phyloP scores from a whole-genome alignment of 495 filamentous ascomycete genomes.

The Tetracladium marchalianum region DNA sequence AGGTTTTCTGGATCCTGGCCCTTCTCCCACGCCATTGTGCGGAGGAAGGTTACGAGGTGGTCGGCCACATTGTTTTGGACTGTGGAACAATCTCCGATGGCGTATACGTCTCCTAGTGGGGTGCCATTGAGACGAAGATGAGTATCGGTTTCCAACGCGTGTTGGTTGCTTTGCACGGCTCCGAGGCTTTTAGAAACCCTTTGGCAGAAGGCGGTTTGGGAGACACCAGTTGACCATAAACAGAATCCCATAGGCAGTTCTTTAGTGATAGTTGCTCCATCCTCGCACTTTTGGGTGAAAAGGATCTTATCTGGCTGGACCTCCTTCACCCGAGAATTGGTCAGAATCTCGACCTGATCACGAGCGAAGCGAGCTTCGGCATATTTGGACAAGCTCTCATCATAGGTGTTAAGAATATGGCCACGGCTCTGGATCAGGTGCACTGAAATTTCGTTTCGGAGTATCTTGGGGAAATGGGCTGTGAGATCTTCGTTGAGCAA shows the following conservation, averaged over 20 bases:
- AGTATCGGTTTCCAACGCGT: constrained; percentile 90
- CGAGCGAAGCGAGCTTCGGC: constrained; percentile 86
- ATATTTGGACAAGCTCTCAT: constrained; percentile 85
- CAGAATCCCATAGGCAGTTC: constrained; percentile 96
- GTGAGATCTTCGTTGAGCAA: constrained; percentile 92
- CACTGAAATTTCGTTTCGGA: constrained; percentile 94
- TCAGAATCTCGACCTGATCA: constrained; percentile 82
- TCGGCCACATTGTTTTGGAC: constrained; percentile 93
- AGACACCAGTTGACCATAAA: constrained; percentile 95
- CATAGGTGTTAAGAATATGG: constrained; percentile 97
- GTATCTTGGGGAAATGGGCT: constrained; percentile 71
- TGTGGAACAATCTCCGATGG: constrained; percentile 92
- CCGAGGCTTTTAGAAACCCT: constrained; percentile 63
- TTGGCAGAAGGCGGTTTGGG: constrained; percentile 73
- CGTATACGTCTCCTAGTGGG: constrained; percentile 91
- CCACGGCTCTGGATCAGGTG: constrained; percentile 89
- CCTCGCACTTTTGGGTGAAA: constrained; percentile 69
- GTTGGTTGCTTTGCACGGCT: constrained; percentile 68
- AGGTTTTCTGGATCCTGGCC: constrained; percentile 79
- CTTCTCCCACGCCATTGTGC: constrained; percentile 83
- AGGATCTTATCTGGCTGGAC: constrained; percentile 74
- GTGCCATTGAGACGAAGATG: constrained; percentile 88
- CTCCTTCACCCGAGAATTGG: constrained; percentile 85
- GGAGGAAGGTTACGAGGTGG: constrained; percentile 79
- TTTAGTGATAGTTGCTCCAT: constrained; percentile 69